phyloP scores from a whole-genome alignment of 768 basidiomycete species.

The Asterophora lycoperdoides region DNA sequence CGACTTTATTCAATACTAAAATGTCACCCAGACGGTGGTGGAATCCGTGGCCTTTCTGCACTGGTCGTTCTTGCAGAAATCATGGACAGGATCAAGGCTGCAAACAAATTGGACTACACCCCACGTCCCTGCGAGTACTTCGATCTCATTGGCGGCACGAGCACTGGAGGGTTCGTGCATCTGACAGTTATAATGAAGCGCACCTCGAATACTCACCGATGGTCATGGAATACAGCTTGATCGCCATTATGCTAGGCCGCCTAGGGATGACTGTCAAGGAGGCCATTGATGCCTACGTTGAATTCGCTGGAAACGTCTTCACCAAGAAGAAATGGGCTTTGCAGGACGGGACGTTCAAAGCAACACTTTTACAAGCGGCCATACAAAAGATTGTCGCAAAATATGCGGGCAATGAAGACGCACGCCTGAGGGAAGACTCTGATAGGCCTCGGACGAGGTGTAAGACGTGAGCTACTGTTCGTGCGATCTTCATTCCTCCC shows the following conservation, averaged over 20 bases:
- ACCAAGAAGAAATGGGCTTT: neutral
- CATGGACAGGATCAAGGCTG: slow-evolving; percentile 12
- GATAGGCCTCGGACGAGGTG: neutral
- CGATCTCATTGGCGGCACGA: slow-evolving; percentile 18
- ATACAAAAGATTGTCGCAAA: slow-evolving; percentile 2
- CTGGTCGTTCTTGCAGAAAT: slow-evolving; percentile 13
- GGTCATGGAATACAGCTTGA: slow-evolving; percentile 11
- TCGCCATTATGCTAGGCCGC: slow-evolving; percentile 24
- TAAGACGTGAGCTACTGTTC: slow-evolving; percentile 4
- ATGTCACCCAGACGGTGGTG: slow-evolving; percentile 14
- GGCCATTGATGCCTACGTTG: slow-evolving; percentile 16
- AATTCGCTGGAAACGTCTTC: slow-evolving; percentile 6
- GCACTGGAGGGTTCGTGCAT: slow-evolving; percentile 21
- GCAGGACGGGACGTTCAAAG: slow-evolving; percentile 5
- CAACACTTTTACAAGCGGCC: neutral
- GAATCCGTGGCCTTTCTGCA: slow-evolving; percentile 14
- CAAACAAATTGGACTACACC: neutral
- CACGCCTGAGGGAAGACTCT: neutral
- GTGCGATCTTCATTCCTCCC: too few species aligned
- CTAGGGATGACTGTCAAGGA: slow-evolving; percentile 20
- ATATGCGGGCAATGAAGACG: neutral
- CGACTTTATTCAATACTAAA: too few species aligned
- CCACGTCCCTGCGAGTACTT: slow-evolving; percentile 18
- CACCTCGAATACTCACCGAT: slow-evolving; percentile 2
- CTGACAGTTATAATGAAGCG: too few species aligned